A percentile compares a stretch with the other conserved stretches of the same genome.
Evolutionary conservation across 257 asterid genomes (phyloP).

Genomic region (Solanum boliviense): DNA sequence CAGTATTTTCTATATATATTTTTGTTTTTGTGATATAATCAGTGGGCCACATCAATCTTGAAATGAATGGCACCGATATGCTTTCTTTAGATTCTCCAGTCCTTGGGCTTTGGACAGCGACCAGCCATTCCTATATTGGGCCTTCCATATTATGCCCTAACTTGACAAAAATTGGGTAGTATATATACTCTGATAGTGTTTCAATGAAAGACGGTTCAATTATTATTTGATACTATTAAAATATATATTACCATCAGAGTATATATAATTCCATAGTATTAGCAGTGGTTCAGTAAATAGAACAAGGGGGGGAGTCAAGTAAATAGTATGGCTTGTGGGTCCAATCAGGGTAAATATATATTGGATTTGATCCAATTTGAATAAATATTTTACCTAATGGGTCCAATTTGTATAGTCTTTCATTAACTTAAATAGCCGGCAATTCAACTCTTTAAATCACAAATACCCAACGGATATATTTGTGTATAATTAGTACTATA

Average conservation of each 20-base stretch:
- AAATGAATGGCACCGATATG: slow-evolving; percentile 30
- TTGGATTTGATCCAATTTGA: too few relatives aligned
- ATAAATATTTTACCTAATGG: too few relatives aligned
- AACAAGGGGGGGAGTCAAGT: too few relatives aligned
- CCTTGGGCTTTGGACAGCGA: background rate
- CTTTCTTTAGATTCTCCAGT: slow-evolving; percentile 7
- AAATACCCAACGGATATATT: background rate
- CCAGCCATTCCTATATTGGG: background rate
- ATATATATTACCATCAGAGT: too few relatives aligned
- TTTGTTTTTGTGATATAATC: background rate
- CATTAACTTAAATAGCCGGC: background rate
- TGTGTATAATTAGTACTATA: background rate
- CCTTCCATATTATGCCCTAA: background rate
- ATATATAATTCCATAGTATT: too few relatives aligned
- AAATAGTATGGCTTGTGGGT: background rate
- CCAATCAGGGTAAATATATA: too few relatives aligned
- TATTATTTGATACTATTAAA: too few relatives aligned
- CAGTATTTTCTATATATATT: background rate
- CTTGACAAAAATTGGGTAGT: background rate
- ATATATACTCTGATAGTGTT: background rate
- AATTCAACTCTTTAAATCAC: background rate
- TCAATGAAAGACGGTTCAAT: too few relatives aligned
- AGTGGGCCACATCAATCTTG: slow-evolving; percentile 40
- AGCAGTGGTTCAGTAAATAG: too few relatives aligned
- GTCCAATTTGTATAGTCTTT: too few relatives aligned